Base-by-base conservation (phyloP, 1,284 basidiomycete species). In the Sparassis latifolia region DNA sequence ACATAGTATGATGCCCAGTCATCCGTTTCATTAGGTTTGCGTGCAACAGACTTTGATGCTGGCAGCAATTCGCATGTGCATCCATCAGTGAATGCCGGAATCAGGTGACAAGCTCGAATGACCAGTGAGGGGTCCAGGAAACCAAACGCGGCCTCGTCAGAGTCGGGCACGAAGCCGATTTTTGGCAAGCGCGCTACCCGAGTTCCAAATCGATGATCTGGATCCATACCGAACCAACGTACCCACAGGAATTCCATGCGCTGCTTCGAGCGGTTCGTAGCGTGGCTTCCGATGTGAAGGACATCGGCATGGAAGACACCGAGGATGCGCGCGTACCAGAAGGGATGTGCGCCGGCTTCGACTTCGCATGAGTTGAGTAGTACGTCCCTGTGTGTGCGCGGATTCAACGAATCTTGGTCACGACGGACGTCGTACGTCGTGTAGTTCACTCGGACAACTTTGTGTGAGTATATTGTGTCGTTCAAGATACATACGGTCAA, bases 371-470 rank as follows among this genome's bases (percentile, higher is more conserved):
- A 57, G 3, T 56, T 52, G 1, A 70, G 54, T 65, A 74, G 71
- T 27, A 75, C 50, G 52, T 72, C 58, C 3, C 61, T 32, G 33
- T 62, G 58, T 2, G 57, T 62, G 1, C 56, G 41, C 1, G 63
- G 66, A 47, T 70, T 73, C 41, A 75, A 52, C 0, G 58, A 61
- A 44, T 75, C 73, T 47, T 67, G 65, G n/a, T 57, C 59, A 5
- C 64, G 58, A 2, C 60, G 60, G 4, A 72, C 42, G 43, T 76
- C 66, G 50, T 77, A 76, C 4, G 70, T 74, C 0, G 71, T 76
- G 55, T 71, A 76, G 47, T 75, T 72, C 45, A 76, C 51, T 0
- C 57, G 54, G 31, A 69, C 42, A 0, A 52, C 55, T 20, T 63
- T 59, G 44, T 66, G 59, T 0, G 40, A 37, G 50, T 67, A 72